Evolutionary conservation across 257 asterid genomes (phyloP).

Genomic region (Solanum sitiens): DNA sequence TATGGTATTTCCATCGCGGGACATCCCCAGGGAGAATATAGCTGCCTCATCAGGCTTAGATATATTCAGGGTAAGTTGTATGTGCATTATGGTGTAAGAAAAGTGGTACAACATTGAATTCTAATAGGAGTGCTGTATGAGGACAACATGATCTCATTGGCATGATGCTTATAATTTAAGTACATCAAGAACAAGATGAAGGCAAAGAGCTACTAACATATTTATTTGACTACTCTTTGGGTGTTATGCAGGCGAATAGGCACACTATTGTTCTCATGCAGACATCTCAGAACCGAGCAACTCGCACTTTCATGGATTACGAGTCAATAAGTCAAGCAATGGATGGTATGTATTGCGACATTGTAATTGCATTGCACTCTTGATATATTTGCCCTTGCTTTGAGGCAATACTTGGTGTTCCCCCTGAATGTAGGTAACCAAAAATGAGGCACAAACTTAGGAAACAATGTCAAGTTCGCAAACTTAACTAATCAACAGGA

Average conservation of each 20-base stretch:
- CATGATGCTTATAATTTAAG: neutral
- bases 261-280: slow-evolving; percentile 93
- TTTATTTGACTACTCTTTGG: slow-evolving; percentile 1
- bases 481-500: neutral
- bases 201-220: neutral
- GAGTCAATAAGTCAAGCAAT: slow-evolving; percentile 77
- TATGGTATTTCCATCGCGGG: neutral
- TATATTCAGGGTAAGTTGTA: neutral
- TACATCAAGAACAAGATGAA: neutral
- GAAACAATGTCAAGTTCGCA: neutral
- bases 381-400: neutral
- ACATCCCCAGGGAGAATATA: neutral
- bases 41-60: neutral
- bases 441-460: neutral
- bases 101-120: neutral
- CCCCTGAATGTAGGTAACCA: neutral
- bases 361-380: neutral
- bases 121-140: neutral
- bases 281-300: slow-evolving; percentile 63
- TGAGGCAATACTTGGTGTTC: neutral
- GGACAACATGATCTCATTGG: neutral
- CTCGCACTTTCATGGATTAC: slow-evolving; percentile 95
- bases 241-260: slow-evolving; percentile 61
- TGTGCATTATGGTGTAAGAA: neutral
- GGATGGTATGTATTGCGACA: slow-evolving; percentile 50